phyloP scores from a whole-genome alignment of 225 moss, liverwort and hornwort species.

The Neckera pumila region DNA sequence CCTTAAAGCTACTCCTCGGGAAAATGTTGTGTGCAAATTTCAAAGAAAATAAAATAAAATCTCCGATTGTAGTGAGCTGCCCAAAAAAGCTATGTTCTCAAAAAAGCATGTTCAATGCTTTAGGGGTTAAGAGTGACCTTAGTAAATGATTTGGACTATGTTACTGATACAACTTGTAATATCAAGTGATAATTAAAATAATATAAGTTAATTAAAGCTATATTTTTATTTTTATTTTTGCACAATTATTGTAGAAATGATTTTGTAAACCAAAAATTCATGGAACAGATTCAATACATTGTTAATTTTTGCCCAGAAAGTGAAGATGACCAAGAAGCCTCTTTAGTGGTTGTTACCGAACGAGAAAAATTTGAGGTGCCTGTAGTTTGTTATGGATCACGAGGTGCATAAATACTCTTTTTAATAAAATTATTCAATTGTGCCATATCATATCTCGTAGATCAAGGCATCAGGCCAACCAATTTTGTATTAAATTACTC shows the following conservation, averaged over 20 bases:
- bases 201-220: no score
- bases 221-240: neutral
- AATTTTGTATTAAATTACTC: neutral
- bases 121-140: neutral
- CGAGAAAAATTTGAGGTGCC: conserved; percentile 79
- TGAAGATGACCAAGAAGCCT: conserved; percentile 61
- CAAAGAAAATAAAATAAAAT: no score
- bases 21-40: no score
- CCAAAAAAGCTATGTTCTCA: no score
- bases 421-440: neutral
- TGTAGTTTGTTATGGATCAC: conserved; percentile 68
- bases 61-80: no score
- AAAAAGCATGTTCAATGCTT: no score
- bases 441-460: neutral
- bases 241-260: neutral
- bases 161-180: accelerated
- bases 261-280: neutral
- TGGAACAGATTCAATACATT: conserved; percentile 47
- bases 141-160: neutral
- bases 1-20: no score
- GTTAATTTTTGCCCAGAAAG: conserved; percentile 81
- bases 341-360: conserved; percentile 71
- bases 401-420: conserved; percentile 18
- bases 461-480: neutral
- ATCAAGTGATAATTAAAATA: neutral